Evolutionary conservation across 129 eudicot genomes (phyloP).

Genomic region (Chrysanthemum seticuspe): DNA sequence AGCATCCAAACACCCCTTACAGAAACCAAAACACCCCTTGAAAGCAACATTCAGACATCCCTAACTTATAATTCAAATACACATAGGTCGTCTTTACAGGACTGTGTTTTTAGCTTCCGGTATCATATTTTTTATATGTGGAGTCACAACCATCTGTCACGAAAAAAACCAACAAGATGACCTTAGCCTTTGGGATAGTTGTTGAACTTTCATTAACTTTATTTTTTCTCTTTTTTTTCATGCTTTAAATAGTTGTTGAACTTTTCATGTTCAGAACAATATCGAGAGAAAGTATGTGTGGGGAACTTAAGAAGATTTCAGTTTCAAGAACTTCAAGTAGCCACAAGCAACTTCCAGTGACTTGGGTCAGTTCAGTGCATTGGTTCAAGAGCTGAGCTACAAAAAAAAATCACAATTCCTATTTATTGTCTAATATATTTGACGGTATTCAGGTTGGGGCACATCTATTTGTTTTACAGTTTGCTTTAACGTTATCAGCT

Average conservation of each 20-base stretch:
- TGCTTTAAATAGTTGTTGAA: background rate
- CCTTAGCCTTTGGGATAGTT: conserved; percentile 69
- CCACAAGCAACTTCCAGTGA: conserved; percentile 67
- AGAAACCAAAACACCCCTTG: background rate
- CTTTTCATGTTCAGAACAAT: conserved; percentile 55
- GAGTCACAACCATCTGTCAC: conserved; percentile 21
- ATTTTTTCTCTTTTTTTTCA: background rate
- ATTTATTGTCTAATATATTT: conserved; percentile 47
- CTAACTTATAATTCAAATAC: too few species aligned
- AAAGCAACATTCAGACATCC: conserved; percentile 29
- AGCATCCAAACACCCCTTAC: too few species aligned
- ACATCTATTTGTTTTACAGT: background rate
- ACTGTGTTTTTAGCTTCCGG: too few species aligned
- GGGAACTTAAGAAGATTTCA: conserved; percentile 68
- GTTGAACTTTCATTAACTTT: conserved; percentile 15
- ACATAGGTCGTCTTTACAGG: too few species aligned
- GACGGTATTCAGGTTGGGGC: conserved; percentile 91
- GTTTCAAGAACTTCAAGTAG: conserved; percentile 67
- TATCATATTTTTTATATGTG: too few species aligned
- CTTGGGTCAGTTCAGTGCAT: too few species aligned
- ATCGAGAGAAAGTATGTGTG: conserved; percentile 73
- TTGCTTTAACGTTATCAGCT: background rate
- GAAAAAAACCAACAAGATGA: conserved; percentile 62
- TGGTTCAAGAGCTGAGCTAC: background rate
- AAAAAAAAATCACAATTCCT: background rate